Evolutionary conservation across 2,329 filamentous ascomycete genomes (phyloP).

Genomic region (Colletotrichum orchidophilum): DNA sequence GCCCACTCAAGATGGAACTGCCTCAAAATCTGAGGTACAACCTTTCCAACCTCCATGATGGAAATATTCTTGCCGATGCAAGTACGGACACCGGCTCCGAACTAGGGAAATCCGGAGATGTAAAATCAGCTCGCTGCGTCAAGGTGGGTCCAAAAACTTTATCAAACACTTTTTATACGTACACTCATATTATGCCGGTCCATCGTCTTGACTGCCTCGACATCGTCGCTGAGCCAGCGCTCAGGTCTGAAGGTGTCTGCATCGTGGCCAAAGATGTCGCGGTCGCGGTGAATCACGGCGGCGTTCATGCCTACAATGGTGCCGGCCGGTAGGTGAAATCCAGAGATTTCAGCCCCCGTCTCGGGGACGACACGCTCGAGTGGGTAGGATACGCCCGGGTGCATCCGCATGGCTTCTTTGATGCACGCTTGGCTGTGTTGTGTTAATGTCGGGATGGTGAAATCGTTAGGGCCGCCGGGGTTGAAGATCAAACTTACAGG

Average conservation of each 20-base stretch:
- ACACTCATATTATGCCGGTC: background rate
- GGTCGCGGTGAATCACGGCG: conserved; percentile 47
- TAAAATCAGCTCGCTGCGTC: background rate
- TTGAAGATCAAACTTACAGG: background rate
- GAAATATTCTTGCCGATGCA: background rate
- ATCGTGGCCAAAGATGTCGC: conserved; percentile 51
- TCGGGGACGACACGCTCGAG: background rate
- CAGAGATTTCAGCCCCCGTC: background rate
- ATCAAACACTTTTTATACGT: background rate
- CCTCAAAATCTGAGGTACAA: background rate
- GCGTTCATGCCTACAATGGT: conserved; percentile 48
- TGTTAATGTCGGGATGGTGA: background rate
- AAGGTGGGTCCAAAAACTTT: background rate
- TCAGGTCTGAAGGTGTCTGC: conserved; percentile 54
- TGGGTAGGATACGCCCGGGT: background rate
- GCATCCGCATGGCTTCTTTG: background rate
- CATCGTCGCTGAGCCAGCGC: conserved; percentile 42
- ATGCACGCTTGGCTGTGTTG: background rate
- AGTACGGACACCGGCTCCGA: background rate
- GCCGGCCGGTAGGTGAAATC: background rate
- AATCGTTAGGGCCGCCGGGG: background rate
- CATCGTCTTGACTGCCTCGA: conserved; percentile 38
- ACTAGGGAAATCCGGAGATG: background rate
- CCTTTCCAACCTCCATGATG: background rate
- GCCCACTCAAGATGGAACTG: background rate